Evolutionary conservation across 2,329 filamentous ascomycete genomes (phyloP).

Genomic region (Fusarium phyllophilum): DNA sequence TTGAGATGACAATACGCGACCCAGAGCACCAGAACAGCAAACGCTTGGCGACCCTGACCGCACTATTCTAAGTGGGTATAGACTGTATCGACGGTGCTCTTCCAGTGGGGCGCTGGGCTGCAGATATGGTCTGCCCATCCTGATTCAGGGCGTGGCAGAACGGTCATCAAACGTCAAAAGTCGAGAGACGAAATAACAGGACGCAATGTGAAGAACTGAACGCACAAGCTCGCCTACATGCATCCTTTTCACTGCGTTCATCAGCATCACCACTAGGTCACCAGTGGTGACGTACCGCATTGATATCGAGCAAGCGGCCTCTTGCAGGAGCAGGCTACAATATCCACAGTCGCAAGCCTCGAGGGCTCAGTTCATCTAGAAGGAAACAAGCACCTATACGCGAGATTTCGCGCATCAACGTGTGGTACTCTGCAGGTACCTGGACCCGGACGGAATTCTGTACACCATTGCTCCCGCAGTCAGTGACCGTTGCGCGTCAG

Average conservation of each 20-base stretch:
- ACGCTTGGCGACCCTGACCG: slow-evolving; percentile 40
- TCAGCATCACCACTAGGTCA: background rate
- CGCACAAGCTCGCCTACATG: slow-evolving; percentile 11
- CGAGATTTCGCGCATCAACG: slow-evolving; percentile 22
- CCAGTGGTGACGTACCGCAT: slow-evolving; percentile 28
- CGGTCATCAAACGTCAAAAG: slow-evolving; percentile 26
- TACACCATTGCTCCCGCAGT: slow-evolving; percentile 24
- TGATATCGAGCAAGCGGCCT: slow-evolving; percentile 31
- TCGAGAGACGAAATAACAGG: slow-evolving; percentile 12
- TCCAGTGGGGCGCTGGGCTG: slow-evolving; percentile 38
- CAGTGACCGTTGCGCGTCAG: slow-evolving; percentile 41
- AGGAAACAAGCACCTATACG: slow-evolving; percentile 14
- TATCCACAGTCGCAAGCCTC: slow-evolving; percentile 29
- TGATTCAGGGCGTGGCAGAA: slow-evolving; percentile 35
- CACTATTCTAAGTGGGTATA: slow-evolving; percentile 33
- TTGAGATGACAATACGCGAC: slow-evolving; percentile 19
- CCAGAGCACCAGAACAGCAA: slow-evolving; percentile 24
- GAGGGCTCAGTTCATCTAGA: slow-evolving; percentile 31
- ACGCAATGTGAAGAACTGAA: slow-evolving; percentile 17
- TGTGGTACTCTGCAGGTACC: slow-evolving; percentile 32
- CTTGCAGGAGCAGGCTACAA: slow-evolving; percentile 11
- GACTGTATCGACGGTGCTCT: slow-evolving; percentile 28
- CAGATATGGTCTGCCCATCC: slow-evolving; percentile 33
- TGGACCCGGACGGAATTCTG: slow-evolving; percentile 22
- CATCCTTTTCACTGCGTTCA: slow-evolving; percentile 13